phyloP scores from a whole-genome alignment of 495 filamentous ascomycete species.

The Pseudotulostoma volvatum region DNA sequence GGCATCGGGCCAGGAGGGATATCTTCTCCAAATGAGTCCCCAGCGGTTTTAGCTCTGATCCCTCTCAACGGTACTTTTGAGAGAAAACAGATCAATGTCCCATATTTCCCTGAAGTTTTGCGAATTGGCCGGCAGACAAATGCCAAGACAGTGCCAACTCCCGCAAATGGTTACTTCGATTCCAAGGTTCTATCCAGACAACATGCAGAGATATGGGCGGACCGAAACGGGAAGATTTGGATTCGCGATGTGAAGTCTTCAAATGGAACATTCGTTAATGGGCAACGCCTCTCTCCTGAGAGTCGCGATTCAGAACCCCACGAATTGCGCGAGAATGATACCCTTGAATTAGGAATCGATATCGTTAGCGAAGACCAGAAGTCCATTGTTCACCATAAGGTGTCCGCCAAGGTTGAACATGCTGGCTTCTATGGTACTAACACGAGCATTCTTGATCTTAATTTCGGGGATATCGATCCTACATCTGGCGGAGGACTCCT shows the following conservation, averaged over 20 bases:
- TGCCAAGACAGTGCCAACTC: slow-evolving; percentile 79
- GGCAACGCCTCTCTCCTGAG: slow-evolving; percentile 73
- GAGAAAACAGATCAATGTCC: slow-evolving; percentile 84
- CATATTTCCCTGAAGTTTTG: slow-evolving; percentile 73
- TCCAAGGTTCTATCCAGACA: slow-evolving; percentile 93
- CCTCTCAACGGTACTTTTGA: slow-evolving; percentile 94
- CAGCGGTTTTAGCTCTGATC: slow-evolving; percentile 62
- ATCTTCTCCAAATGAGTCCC: slow-evolving; percentile 36
- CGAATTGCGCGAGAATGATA: slow-evolving; percentile 72
- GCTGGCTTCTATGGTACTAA: slow-evolving; percentile 55
- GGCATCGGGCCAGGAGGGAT: slow-evolving; percentile 41
- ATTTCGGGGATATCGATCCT: slow-evolving; percentile 74
- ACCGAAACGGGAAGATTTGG: slow-evolving; percentile 76
- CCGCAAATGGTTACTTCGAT: slow-evolving; percentile 87
- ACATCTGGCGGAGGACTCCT: slow-evolving; percentile 51
- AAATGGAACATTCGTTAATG: slow-evolving; percentile 96
- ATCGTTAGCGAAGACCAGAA: slow-evolving; percentile 98
- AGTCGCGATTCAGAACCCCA: slow-evolving; percentile 92
- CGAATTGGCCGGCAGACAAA: slow-evolving; percentile 95
- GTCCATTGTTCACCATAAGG: slow-evolving; percentile 94
- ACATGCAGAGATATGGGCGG: slow-evolving; percentile 93
- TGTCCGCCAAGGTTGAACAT: slow-evolving; percentile 89
- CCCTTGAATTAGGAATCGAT: slow-evolving; percentile 88
- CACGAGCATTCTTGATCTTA: slow-evolving; percentile 68
- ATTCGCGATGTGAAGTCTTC: slow-evolving; percentile 97